These are phyloP conservation scores for Sporothrix schenckii DNA, from an alignment of 2,329 filamentous ascomycete species.

Conservation along the genomic window DNA sequence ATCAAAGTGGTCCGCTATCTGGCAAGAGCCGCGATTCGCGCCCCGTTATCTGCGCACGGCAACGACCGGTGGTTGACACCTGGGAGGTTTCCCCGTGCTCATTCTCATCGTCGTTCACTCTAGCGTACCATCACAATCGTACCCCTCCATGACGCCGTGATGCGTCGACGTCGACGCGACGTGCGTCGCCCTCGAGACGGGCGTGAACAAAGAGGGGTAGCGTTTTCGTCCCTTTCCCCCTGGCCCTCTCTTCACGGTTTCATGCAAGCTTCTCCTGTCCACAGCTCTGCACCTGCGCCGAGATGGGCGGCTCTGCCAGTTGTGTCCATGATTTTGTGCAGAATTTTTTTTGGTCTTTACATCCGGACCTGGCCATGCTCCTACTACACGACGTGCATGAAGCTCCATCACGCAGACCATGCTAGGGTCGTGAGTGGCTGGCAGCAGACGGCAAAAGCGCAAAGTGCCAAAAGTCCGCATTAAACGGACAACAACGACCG, in stretches of 20 bases:
- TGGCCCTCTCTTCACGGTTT: background rate
- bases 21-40: constrained; percentile 4
- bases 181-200: constrained; percentile 15
- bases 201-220: constrained; percentile 21
- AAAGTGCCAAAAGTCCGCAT: background rate
- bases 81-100: no score
- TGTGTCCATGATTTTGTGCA: constrained; percentile 27
- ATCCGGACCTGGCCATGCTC: constrained; percentile 7
- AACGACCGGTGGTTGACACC: no score
- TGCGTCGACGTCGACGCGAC: constrained; percentile 22
- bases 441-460: constrained; percentile 5
- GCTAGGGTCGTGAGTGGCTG: constrained; percentile 29
- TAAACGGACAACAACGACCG: background rate
- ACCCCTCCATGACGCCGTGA: constrained; percentile 16
- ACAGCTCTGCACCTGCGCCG: background rate
- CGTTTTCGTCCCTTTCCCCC: background rate
- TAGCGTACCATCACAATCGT: background rate
- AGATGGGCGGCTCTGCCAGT: background rate
- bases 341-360: constrained; percentile 24
- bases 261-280: background rate
- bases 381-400: constrained; percentile 32
- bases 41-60: constrained; percentile 23
- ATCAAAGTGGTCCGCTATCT: background rate
- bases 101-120: background rate
- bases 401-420: constrained; percentile 28